Percentiles rank a stretch among this genome's conserved stretches.
Evolutionary conservation across 352 stramenopile genomes (phyloP).

Genomic region (Hyaloperonospora brassicae): DNA sequence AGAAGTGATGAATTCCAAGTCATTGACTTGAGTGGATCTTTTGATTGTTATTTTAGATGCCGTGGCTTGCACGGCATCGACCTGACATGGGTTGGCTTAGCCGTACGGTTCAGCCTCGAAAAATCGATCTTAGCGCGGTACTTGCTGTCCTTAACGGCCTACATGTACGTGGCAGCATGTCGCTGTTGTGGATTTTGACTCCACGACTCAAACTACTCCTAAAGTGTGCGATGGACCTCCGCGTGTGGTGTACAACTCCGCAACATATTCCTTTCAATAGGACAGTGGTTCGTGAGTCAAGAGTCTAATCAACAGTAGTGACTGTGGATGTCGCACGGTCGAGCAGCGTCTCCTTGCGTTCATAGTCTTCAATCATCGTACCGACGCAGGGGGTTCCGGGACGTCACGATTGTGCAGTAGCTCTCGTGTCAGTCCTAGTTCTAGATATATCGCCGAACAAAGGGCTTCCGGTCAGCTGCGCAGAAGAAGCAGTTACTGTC

Average conservation of each 20-base stretch:
- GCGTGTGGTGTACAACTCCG: not conserved
- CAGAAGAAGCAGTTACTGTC: not conserved
- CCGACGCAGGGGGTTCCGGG: too few species aligned
- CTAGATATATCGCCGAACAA: too few species aligned
- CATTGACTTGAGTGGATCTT: not conserved
- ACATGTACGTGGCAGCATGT: not conserved
- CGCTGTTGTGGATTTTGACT: not conserved
- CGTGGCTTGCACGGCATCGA: not conserved
- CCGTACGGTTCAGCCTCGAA: not conserved
- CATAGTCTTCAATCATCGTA: too few species aligned
- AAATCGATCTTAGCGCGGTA: not conserved
- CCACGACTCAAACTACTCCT: not conserved
- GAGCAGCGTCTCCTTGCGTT: too few species aligned
- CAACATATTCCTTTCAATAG: not conserved
- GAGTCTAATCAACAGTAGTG: conserved; percentile 1
- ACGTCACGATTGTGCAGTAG: too few species aligned
- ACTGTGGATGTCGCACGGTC: not conserved
- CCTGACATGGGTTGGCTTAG: not conserved
- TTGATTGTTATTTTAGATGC: not conserved
- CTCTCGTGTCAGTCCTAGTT: too few species aligned
- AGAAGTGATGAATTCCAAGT: not conserved
- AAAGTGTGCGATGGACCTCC: not conserved
- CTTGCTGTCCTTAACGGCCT: not conserved
- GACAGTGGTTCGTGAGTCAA: not conserved
- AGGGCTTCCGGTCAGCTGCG: too few species aligned